Percentiles rank a stretch among this genome's conserved stretches.
These are phyloP conservation scores for Lichtheimia corymbifera DNA, from an alignment of 371 early-diverging fungal genomes.

Conservation along the genomic window DNA sequence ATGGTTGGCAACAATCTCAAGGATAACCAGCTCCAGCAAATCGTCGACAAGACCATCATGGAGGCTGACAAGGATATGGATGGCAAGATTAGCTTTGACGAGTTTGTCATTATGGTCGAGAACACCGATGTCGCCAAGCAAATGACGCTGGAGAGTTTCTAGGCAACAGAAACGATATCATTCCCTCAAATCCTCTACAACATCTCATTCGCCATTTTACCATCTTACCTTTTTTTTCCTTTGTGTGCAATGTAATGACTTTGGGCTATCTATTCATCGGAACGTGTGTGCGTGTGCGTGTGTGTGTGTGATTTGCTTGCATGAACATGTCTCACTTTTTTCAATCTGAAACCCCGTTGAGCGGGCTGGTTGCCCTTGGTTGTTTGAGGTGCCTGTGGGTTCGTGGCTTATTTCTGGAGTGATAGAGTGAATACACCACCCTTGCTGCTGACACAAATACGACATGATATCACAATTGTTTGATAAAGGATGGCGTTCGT, in stretches of 20 bases:
- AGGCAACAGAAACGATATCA: conserved; percentile 13
- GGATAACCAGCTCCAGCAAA: conserved; percentile 96
- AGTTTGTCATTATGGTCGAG: conserved; percentile 91
- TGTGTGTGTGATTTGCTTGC: too few relatives aligned
- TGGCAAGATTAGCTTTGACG: conserved; percentile 94
- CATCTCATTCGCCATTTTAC: neutral
- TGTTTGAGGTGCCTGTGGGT: too few relatives aligned
- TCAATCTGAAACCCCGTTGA: too few relatives aligned
- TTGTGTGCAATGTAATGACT: neutral
- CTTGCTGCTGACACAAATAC: too few relatives aligned
- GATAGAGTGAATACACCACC: too few relatives aligned
- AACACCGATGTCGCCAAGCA: conserved; percentile 93
- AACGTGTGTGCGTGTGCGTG: too few relatives aligned
- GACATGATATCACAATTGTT: too few relatives aligned
- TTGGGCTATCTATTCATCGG: neutral
- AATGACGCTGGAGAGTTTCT: conserved; percentile 85
- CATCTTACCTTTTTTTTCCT: neutral
- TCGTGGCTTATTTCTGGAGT: too few relatives aligned
- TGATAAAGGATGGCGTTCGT: too few relatives aligned
- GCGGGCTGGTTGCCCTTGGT: too few relatives aligned
- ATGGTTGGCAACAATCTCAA: conserved; percentile 97
- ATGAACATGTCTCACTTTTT: too few relatives aligned
- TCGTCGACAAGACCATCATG: conserved; percentile 99
- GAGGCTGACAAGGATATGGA: conserved; percentile 96
- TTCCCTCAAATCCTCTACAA: neutral